phyloP scores from a whole-genome alignment of 73 alveolate species.

The Durusdinium trenchii region DNA sequence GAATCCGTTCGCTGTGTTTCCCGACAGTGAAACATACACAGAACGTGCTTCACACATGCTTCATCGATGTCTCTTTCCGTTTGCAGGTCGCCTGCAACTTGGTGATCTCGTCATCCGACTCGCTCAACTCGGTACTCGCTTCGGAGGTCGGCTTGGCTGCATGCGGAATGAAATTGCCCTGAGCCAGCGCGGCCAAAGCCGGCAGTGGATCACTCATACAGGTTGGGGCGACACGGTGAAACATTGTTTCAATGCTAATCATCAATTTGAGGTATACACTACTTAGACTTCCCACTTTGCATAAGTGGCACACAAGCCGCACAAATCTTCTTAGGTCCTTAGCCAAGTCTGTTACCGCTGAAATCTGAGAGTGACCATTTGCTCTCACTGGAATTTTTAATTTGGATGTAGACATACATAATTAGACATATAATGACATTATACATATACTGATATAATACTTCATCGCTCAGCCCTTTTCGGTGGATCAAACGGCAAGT shows the following conservation, averaged over 20 bases:
- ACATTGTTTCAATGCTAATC: too few relatives aligned
- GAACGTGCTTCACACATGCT: neutral
- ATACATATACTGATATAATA: neutral
- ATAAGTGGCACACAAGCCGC: neutral
- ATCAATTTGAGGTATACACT: neutral
- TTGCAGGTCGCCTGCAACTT: constrained; percentile 46
- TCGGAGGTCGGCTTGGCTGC: constrained; percentile 75
- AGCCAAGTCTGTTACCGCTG: too few relatives aligned
- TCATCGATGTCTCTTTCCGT: neutral
- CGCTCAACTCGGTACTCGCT: constrained; percentile 76
- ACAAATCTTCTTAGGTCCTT: too few relatives aligned
- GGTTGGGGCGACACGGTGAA: neutral
- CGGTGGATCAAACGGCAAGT: neutral
- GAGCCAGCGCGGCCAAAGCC: neutral
- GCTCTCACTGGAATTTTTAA: too few relatives aligned
- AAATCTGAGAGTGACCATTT: too few relatives aligned
- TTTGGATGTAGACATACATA: too few relatives aligned
- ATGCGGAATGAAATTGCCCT: constrained; percentile 4
- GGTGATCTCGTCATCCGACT: constrained; percentile 58
- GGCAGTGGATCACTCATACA: neutral
- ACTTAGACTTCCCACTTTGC: neutral
- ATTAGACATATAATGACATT: too few relatives aligned
- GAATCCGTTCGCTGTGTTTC: neutral
- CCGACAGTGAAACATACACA: neutral
- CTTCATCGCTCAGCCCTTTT: neutral